Evolutionary conservation across 169 alveolate species (phyloP).

Genomic region (Plasmodium inui): DNA sequence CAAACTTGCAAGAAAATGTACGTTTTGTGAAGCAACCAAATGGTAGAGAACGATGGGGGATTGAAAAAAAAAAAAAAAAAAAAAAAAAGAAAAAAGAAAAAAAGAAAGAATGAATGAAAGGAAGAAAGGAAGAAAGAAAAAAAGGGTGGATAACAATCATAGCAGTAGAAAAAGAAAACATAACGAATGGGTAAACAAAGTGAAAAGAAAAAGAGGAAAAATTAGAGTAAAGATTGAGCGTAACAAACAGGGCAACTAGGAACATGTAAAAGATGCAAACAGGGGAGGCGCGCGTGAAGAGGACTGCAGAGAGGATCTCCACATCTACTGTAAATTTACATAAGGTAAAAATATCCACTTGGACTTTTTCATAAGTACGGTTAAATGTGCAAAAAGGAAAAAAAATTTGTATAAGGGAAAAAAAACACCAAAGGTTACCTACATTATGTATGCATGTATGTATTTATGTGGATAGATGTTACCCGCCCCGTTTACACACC

Average conservation of each 20-base stretch:
- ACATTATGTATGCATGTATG: neutral
- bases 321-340: neutral
- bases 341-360: neutral
- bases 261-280: neutral
- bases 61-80: neutral
- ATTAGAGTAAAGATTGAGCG: neutral
- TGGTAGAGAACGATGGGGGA: neutral
- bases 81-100: too few species aligned
- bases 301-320: neutral
- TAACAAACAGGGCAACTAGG: neutral
- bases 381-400: neutral
- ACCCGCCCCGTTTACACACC: neutral
- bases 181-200: neutral
- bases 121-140: neutral
- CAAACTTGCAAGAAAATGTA: neutral
- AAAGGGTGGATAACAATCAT: neutral
- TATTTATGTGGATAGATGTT: neutral
- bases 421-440: neutral
- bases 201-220: neutral
- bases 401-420: neutral
- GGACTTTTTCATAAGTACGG: neutral
- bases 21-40: neutral
- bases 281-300: neutral
- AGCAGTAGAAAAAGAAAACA: neutral
- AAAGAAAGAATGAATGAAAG: neutral